phyloP scores from a whole-genome alignment of 352 stramenopile species.

The Phytophthora nicotianae region DNA sequence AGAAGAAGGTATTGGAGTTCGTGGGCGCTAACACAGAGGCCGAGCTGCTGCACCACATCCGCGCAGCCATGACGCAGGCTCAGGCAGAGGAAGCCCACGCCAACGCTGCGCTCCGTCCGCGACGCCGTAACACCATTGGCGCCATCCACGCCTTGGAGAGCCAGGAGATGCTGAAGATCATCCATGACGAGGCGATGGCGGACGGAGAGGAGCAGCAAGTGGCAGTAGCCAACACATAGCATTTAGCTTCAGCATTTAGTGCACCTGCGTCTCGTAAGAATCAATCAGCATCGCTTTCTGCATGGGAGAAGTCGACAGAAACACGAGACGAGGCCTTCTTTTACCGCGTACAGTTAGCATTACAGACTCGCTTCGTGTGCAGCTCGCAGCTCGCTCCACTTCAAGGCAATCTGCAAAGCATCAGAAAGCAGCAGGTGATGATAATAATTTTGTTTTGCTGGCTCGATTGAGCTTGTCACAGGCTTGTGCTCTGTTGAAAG shows the following conservation, averaged over 20 bases:
- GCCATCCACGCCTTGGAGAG: conserved; percentile 67
- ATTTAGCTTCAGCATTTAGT: background rate
- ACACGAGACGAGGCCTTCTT: conserved; percentile 17
- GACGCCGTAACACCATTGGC: conserved; percentile 48
- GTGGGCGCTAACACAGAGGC: conserved; percentile 39
- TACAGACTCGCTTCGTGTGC: conserved; percentile 9
- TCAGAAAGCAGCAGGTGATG: conserved; percentile 19
- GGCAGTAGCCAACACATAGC: conserved; percentile 9
- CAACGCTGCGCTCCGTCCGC: conserved; percentile 8
- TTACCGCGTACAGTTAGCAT: conserved; percentile 9
- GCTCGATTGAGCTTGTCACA: conserved; percentile 22
- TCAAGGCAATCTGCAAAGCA: conserved; percentile 17
- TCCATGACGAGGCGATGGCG: conserved; percentile 13
- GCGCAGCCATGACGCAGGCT: conserved; percentile 29
- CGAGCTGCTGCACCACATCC: conserved; percentile 49
- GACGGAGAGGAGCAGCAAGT: conserved; percentile 18
- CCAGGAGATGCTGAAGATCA: conserved; percentile 55
- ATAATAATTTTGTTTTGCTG: conserved; percentile 4
- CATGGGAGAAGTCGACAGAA: conserved; percentile 9
- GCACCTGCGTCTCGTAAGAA: background rate
- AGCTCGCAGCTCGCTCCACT: conserved; percentile 10
- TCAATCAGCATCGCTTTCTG: conserved; percentile 9
- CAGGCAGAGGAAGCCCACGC: conserved; percentile 21
- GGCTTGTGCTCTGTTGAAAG: background rate
- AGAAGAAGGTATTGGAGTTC: conserved; percentile 59